These are phyloP conservation scores for Colletotrichum coccodes DNA, from an alignment of 2,329 filamentous ascomycete genomes.

Conservation along the genomic window DNA sequence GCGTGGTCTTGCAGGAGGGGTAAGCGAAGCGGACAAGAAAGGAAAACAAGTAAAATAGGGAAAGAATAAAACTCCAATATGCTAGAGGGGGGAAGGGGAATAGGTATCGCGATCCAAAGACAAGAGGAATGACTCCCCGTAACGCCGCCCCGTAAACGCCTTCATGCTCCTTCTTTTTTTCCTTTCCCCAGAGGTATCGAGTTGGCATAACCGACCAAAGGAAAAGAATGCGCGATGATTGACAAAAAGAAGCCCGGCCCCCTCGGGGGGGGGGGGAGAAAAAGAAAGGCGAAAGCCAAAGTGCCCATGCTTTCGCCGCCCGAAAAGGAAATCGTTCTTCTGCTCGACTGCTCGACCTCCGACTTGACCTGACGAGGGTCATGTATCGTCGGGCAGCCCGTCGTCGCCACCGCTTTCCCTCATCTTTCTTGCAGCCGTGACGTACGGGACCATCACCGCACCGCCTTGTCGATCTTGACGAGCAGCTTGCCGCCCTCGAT, in stretches of 20 bases:
- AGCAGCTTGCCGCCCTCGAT: slow-evolving; percentile 60
- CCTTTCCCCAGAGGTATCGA: slow-evolving; percentile 12
- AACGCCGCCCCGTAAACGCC: slow-evolving; percentile 9
- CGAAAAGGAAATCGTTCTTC: slow-evolving; percentile 7
- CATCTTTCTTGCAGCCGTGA: neutral
- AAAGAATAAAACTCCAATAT: neutral
- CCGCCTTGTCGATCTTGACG: slow-evolving; percentile 61
- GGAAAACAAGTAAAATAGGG: neutral
- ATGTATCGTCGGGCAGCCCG: neutral
- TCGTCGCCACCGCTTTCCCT: neutral
- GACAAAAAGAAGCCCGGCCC: neutral
- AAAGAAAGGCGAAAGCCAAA: neutral
- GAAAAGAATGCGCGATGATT: neutral
- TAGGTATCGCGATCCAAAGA: slow-evolving; percentile 6
- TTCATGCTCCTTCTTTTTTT: slow-evolving; percentile 1
- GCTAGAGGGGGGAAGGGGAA: neutral
- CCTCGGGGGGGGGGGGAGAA: too few species aligned
- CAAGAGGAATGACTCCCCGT: neutral
- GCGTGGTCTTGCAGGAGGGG: neutral
- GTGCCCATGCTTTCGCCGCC: neutral
- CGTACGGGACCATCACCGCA: slow-evolving; percentile 42
- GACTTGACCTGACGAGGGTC: too few species aligned
- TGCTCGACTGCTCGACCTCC: neutral
- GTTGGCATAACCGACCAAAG: neutral
- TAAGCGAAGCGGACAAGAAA: neutral